phyloP scores from a whole-genome alignment of 768 basidiomycete species.

The Amanita molliuscula region DNA sequence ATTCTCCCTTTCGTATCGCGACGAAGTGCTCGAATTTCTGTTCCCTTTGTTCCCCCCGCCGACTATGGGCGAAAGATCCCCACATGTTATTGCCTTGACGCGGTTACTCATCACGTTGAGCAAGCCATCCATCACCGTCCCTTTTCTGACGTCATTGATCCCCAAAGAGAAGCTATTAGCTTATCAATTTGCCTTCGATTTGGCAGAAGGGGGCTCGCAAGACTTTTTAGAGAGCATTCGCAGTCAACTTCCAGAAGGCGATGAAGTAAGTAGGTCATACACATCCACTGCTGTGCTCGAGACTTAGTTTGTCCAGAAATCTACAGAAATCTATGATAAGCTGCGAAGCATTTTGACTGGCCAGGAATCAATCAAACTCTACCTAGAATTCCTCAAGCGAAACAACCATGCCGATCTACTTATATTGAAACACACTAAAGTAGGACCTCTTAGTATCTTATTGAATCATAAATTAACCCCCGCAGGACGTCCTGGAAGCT shows the following conservation, averaged over 20 bases:
- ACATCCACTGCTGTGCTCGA: not conserved
- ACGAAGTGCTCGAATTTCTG: constrained; percentile 69
- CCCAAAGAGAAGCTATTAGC: constrained; percentile 67
- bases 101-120: constrained; percentile 86
- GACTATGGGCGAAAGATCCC: constrained; percentile 58
- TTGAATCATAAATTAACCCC: constrained; percentile 1
- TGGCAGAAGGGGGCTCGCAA: constrained; percentile 89
- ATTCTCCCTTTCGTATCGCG: constrained; percentile 77
- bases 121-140: constrained; percentile 67
- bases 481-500: constrained; percentile 82
- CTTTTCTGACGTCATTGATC: constrained; percentile 63
- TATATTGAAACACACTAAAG: constrained; percentile 90
- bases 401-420: constrained; percentile 90
- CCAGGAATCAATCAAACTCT: constrained; percentile 84
- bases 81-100: constrained; percentile 72
- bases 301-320: constrained; percentile 29
- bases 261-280: constrained; percentile 34
- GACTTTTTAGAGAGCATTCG: constrained; percentile 81
- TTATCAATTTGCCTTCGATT: constrained; percentile 93
- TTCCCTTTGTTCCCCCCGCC: constrained; percentile 82
- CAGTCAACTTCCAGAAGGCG: constrained; percentile 56
- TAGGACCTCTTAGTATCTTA: constrained; percentile 15
- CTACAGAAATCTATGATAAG: constrained; percentile 58
- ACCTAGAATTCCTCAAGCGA: constrained; percentile 90
- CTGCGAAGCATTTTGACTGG: constrained; percentile 80